Evolutionary conservation across 2,329 filamentous ascomycete species (phyloP).

Genomic region (Aspergillus pseudotamarii): DNA sequence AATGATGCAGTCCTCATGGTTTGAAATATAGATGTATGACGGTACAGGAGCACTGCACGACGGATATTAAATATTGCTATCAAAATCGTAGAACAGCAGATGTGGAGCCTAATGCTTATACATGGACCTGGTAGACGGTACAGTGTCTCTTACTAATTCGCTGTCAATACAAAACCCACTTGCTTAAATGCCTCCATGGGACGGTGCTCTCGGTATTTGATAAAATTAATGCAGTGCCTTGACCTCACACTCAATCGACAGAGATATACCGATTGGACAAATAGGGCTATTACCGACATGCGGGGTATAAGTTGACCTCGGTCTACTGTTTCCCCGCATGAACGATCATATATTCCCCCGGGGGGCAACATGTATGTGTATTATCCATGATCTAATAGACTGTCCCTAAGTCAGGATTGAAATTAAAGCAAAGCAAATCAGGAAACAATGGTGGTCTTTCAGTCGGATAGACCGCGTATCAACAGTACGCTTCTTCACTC

Average conservation of each 20-base stretch:
- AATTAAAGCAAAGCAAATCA: neutral
- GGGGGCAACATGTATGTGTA: neutral
- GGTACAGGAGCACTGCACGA: neutral
- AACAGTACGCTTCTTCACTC: neutral
- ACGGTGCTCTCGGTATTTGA: neutral
- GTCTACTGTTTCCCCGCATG: neutral
- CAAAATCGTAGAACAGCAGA: neutral
- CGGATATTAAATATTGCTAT: neutral
- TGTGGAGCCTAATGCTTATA: too few species aligned
- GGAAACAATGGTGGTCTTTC: neutral
- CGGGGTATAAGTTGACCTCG: neutral
- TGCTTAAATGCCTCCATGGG: neutral
- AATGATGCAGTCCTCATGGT: neutral
- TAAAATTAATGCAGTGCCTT: neutral
- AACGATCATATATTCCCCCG: neutral
- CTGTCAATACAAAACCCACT: too few species aligned
- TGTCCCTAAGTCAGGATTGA: neutral
- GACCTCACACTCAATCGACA: neutral
- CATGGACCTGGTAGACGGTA: too few species aligned
- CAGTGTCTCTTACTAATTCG: too few species aligned
- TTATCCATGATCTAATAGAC: accelerated
- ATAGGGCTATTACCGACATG: neutral
- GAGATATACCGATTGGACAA: neutral
- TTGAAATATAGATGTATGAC: neutral
- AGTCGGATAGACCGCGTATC: neutral